Base-by-base conservation (phyloP, 2,329 filamentous ascomycete genomes). In the Mycosphaerella arachidis region DNA sequence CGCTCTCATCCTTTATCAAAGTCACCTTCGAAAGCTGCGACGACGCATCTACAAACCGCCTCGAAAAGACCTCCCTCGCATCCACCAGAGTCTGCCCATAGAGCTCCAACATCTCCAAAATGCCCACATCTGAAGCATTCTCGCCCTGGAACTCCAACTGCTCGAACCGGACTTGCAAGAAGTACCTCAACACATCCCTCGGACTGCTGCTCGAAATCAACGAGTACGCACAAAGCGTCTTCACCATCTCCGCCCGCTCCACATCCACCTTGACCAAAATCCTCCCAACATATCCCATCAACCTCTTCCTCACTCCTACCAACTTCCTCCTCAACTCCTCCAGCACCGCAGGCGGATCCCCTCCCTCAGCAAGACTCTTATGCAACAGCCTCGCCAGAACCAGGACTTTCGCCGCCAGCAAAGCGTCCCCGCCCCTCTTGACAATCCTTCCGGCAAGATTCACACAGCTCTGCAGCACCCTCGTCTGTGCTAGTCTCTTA, bases 151-250 rank as follows among this genome's bases (percentile, higher is more conserved):
- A 75, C 0, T 82, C 79, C 68, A 96, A 86, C 31, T 86, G 86
- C 59, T 89, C 84, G 45, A 84, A 82, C 48, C 93, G 82, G 7
- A 92, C 83, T 55, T 86, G 82, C 53, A 95, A 81, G 68, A 97
- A 93, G 74, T 94, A 87, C 7, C 85, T 80, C 56, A 97, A 75
- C 0, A 91, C 88, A 71, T 96, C 92, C 59, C 84, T 86, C 0
- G 90, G 86, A 0, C 91, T 89, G 68, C 85, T 95, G 3, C 89
- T 92, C 1, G 24, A 24, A 24, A 87, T 85, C 54, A 97, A 79
- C 62, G 91, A 92, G 72, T 92, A 92, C 0, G 92, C 92, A 58
- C 87, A 89, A 66, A 97, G 80, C 0, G 88, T 86, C 67, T 91
- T 87, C 12, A 93, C 78, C 16, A 94, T 81, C n/a, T 35, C 50